Percentiles rank a stretch among this genome's conserved stretches.
These are phyloP conservation scores for Yamagishiella unicocca DNA, from an alignment of 139 green algal genomes.

Conservation along the genomic window DNA sequence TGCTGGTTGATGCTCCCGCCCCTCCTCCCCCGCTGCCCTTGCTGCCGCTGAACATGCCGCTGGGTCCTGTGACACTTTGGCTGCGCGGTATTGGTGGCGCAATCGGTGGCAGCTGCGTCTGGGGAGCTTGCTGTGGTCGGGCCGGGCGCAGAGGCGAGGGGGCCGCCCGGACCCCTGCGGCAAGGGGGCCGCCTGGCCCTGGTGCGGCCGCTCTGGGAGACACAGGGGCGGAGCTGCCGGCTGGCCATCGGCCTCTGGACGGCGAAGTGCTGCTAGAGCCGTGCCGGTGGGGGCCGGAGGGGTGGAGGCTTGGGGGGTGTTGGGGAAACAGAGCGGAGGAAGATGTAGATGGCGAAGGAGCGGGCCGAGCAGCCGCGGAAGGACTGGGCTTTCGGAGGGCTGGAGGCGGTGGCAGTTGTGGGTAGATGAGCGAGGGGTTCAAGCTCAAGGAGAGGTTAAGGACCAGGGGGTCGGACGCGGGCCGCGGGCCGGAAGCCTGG, in stretches of 20 bases:
- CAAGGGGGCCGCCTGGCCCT: too few species aligned
- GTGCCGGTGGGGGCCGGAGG: background rate
- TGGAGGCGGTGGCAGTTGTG: background rate
- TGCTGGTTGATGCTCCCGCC: background rate
- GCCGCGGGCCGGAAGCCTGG: background rate
- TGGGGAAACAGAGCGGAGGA: background rate
- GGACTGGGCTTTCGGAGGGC: background rate
- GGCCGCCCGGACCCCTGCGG: too few species aligned
- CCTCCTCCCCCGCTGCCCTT: background rate
- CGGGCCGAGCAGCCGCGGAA: background rate
- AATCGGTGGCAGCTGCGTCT: background rate
- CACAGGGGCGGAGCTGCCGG: background rate
- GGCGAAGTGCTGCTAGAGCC: background rate
- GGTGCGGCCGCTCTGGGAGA: background rate
- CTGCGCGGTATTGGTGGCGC: background rate
- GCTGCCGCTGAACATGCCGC: background rate
- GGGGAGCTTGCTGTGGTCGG: background rate
- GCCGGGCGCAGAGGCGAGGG: too few species aligned
- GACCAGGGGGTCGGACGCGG: background rate
- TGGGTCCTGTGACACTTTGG: background rate
- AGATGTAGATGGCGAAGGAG: background rate
- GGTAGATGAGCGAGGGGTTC: background rate
- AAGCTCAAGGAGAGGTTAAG: background rate
- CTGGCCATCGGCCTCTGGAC: background rate
- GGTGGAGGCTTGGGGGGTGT: background rate